A percentile compares a stretch with the other conserved stretches of the same genome.
These are phyloP conservation scores for Didymella sp. DNA, from an alignment of 2,329 filamentous ascomycete genomes.

Conservation along the genomic window DNA sequence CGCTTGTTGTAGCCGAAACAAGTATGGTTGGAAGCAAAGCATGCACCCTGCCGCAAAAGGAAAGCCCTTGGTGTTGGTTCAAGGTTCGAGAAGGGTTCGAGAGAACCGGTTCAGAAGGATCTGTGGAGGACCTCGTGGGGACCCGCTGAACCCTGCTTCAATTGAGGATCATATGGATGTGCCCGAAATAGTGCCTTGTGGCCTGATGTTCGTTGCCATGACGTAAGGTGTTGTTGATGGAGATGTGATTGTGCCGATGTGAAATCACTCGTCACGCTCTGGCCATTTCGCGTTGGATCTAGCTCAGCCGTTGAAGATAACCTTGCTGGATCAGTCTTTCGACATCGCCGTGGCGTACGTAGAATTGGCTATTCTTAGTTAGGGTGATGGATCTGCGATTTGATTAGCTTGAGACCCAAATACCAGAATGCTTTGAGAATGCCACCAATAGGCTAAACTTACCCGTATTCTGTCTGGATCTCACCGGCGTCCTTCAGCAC, in stretches of 20 bases:
- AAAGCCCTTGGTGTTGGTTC: conserved; percentile 11
- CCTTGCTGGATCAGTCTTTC: conserved; percentile 93
- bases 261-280: not conserved
- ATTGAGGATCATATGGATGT: not conserved
- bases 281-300: conserved; percentile 46
- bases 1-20: not conserved
- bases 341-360: conserved; percentile 93
- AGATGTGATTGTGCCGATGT: not conserved
- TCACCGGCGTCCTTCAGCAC: conserved; percentile 97
- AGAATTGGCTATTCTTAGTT: conserved; percentile 98
- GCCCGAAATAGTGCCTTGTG: conserved; percentile 5
- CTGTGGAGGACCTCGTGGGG: conserved; percentile 3
- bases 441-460: conserved; percentile 50
- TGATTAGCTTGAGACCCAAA: not conserved
- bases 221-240: not conserved
- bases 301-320: conserved; percentile 89
- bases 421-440: not conserved
- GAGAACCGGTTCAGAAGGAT: not conserved
- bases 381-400: conserved; percentile 81
- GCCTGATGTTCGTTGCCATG: not conserved
- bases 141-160: not conserved
- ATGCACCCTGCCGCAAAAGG: conserved; percentile 9
- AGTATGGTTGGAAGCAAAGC: not conserved
- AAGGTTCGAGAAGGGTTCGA: not conserved
- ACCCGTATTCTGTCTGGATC: conserved; percentile 99